Percentiles rank a stretch among this genome's conserved stretches.
phyloP scores from a whole-genome alignment of 2,329 filamentous ascomycete species.

The Ophiognomonia clavigignenti-juglandacearum region DNA sequence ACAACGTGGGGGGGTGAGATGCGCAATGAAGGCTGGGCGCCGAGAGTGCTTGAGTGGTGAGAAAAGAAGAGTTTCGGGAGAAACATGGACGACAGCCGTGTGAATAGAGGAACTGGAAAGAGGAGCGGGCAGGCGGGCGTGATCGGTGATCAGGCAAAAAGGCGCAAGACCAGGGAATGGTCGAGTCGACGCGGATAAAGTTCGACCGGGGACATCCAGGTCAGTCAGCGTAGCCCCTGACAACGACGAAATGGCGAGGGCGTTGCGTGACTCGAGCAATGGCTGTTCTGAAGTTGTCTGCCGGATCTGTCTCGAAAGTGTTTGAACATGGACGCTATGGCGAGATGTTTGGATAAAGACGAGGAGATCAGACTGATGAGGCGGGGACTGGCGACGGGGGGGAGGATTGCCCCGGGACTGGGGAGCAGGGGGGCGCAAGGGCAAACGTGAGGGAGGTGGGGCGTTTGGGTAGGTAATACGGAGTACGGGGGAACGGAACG shows the following conservation, averaged over 20 bases:
- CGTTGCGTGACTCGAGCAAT: slow-evolving; percentile 2
- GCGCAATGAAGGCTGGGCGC: slow-evolving; percentile 33
- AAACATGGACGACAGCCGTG: background rate
- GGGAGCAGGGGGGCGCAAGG: no score
- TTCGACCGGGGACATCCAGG: no score
- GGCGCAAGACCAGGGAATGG: no score
- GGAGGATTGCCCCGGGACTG: no score
- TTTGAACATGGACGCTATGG: slow-evolving; percentile 22
- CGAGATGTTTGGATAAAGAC: no score
- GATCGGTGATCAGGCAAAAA: background rate
- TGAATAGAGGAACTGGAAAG: background rate
- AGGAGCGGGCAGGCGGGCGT: background rate
- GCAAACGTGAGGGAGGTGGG: no score
- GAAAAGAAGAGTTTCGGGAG: background rate
- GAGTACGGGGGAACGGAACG: no score
- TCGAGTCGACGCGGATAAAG: no score
- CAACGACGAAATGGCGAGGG: background rate
- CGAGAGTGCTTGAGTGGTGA: slow-evolving; percentile 30
- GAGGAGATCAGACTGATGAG: slow-evolving; percentile 2
- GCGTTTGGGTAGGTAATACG: no score
- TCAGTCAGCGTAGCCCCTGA: background rate
- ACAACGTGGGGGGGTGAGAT: slow-evolving; percentile 22
- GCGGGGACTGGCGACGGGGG: no score
- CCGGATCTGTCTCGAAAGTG: slow-evolving; percentile 23
- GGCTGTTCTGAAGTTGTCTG: slow-evolving; percentile 9